Evolutionary conservation across 345 rosid genomes (phyloP).

Genomic region (Balakata baccata): DNA sequence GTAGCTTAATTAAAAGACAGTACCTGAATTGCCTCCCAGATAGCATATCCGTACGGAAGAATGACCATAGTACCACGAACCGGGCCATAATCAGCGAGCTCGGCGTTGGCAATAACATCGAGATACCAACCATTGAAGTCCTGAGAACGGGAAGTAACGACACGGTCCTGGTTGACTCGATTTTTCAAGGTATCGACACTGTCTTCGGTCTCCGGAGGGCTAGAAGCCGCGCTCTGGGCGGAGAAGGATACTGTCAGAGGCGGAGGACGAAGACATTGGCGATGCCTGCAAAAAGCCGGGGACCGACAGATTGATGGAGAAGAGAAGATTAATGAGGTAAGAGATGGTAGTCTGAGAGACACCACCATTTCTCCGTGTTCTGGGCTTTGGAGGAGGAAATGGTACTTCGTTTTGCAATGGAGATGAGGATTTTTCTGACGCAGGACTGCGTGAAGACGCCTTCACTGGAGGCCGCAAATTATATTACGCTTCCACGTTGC

Average conservation of each 20-base stretch:
- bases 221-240: constrained; percentile 45
- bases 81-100: constrained; percentile 91
- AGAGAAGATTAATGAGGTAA: constrained; percentile 49
- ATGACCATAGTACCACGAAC: constrained; percentile 97
- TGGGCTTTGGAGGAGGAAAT: not conserved
- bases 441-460: not conserved
- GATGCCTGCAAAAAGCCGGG: constrained; percentile 29
- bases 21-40: constrained; percentile 98
- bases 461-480: too few species aligned
- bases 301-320: constrained; percentile 35
- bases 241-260: constrained; percentile 46
- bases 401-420: not conserved
- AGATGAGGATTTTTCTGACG: constrained; percentile 21
- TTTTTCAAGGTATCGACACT: constrained; percentile 36
- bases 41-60: constrained; percentile 89
- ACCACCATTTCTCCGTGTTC: constrained; percentile 42
- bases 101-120: constrained; percentile 85
- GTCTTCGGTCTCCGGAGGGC: constrained; percentile 52
- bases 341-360: constrained; percentile 62
- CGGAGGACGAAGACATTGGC: constrained; percentile 23
- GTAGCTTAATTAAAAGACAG: not conserved
- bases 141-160: constrained; percentile 76
- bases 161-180: constrained; percentile 35
- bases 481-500: too few species aligned
- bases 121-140: constrained; percentile 95